Conservation (phyloP, 2,329 filamentous ascomycete species). For the Elsinoe ampelina region DNA sequence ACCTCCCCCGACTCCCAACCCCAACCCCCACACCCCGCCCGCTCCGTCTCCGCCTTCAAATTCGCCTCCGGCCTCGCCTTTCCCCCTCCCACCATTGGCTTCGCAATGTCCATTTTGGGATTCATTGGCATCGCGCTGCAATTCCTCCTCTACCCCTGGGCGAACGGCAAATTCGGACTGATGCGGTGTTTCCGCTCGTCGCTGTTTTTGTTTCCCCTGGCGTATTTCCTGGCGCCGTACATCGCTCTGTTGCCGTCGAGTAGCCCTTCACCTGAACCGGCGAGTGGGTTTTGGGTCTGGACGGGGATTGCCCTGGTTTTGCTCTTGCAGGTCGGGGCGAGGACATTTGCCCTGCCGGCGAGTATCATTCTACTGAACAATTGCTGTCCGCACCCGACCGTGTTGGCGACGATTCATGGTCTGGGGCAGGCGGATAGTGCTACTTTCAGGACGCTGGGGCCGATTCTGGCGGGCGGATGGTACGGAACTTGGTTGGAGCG, state of each 20-base stretch:
- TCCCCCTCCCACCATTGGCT: slow-evolving; percentile 59
- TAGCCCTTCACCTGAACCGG: slow-evolving; percentile 39
- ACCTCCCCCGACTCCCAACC: slow-evolving; percentile 27
- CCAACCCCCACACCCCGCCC: slow-evolving; percentile 18
- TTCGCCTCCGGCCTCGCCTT: slow-evolving; percentile 70
- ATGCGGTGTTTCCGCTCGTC: slow-evolving; percentile 59
- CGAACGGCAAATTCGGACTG: slow-evolving; percentile 59
- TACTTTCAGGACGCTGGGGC: slow-evolving; percentile 47
- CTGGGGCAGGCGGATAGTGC: slow-evolving; percentile 48
- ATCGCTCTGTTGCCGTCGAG: slow-evolving; percentile 57
- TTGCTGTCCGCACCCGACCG: slow-evolving; percentile 44
- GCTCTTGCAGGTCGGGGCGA: slow-evolving; percentile 59
- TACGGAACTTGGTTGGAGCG: slow-evolving; percentile 44
- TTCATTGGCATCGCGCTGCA: slow-evolving; percentile 66
- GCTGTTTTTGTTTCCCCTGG: slow-evolving; percentile 59
- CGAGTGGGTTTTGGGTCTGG: slow-evolving; percentile 53
- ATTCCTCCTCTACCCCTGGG: slow-evolving; percentile 58
- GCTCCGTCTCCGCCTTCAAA: slow-evolving; percentile 37
- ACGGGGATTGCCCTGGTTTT: slow-evolving; percentile 54
- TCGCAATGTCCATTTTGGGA: slow-evolving; percentile 69
- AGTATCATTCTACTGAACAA: slow-evolving; percentile 52
- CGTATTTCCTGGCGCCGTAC: slow-evolving; percentile 62
- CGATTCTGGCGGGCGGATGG: slow-evolving; percentile 45
- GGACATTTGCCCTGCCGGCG: slow-evolving; percentile 57
- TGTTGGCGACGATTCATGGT: slow-evolving; percentile 51